Evolutionary conservation across 2,329 filamentous ascomycete genomes (phyloP).

Genomic region (Trichoderma lentiforme): DNA sequence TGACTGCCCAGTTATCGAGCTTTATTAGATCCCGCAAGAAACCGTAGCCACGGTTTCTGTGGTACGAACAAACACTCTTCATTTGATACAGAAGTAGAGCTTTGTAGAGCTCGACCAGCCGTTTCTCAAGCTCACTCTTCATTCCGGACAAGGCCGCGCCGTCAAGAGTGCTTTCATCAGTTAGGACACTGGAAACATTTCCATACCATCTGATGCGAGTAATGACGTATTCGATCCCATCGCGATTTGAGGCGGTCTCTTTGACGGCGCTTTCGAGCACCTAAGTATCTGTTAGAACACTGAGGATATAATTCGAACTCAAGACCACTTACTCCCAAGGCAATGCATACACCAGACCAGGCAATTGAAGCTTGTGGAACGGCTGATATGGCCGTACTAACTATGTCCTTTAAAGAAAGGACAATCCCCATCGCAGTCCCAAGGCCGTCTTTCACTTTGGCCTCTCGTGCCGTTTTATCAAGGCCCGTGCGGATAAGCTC

Average conservation of each 20-base stretch:
- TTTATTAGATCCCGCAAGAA: slow-evolving; percentile 31
- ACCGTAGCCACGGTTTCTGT: slow-evolving; percentile 27
- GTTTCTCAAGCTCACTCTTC: slow-evolving; percentile 23
- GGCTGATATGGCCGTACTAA: slow-evolving; percentile 27
- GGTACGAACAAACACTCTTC: slow-evolving; percentile 38
- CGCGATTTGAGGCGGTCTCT: slow-evolving; percentile 25
- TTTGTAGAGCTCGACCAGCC: slow-evolving; percentile 36
- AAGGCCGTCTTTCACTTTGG: slow-evolving; percentile 26
- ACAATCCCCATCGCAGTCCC: slow-evolving; percentile 25
- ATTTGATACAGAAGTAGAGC: slow-evolving; percentile 40
- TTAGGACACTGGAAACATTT: slow-evolving; percentile 29
- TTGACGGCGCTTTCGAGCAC: background rate
- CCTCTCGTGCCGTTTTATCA: slow-evolving; percentile 26
- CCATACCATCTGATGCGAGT: slow-evolving; percentile 40
- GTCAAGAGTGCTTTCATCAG: slow-evolving; percentile 23
- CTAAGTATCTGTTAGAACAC: background rate
- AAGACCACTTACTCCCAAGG: slow-evolving; percentile 28
- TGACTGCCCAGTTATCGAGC: slow-evolving; percentile 34
- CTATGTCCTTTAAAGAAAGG: slow-evolving; percentile 25
- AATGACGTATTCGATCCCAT: slow-evolving; percentile 36
- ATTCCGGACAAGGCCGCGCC: slow-evolving; percentile 15
- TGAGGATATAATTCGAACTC: background rate
- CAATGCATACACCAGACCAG: slow-evolving; percentile 36
- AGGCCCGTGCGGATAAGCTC: slow-evolving; percentile 29
- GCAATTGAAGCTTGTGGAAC: slow-evolving; percentile 35